Conservation (phyloP, 768 basidiomycete species). For the Suillus luteus region DNA sequence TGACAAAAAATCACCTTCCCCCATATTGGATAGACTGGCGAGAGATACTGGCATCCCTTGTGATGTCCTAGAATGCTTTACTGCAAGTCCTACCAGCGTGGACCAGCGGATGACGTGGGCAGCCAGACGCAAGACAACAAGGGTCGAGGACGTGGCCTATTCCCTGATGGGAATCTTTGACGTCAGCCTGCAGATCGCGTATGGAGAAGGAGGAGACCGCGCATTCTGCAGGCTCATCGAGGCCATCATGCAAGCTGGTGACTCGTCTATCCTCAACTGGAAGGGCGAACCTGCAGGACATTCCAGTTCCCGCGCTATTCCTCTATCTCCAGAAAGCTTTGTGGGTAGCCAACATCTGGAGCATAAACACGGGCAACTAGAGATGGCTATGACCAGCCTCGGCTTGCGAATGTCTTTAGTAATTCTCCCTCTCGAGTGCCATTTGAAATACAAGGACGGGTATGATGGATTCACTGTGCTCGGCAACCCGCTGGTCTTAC, state of each 20-base stretch:
- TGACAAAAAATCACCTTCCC: neutral
- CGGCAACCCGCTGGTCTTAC: too few species aligned
- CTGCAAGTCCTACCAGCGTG: neutral
- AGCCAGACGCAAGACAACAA: constrained; percentile 19
- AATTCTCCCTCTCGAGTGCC: neutral
- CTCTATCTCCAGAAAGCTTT: neutral
- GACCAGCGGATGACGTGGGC: constrained; percentile 17
- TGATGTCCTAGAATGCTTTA: neutral
- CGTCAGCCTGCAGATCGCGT: constrained; percentile 18
- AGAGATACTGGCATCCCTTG: neutral
- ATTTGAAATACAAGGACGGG: neutral
- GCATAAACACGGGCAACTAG: neutral
- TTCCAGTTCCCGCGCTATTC: neutral
- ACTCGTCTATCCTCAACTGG: constrained; percentile 13
- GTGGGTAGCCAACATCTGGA: neutral
- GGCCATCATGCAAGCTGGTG: constrained; percentile 8
- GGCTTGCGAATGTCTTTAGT: neutral
- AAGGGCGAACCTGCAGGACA: neutral
- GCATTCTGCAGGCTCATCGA: constrained; percentile 14
- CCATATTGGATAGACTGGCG: neutral
- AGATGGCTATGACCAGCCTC: constrained; percentile 1
- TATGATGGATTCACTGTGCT: too few species aligned
- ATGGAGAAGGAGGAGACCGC: constrained; percentile 20
- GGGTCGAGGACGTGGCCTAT: constrained; percentile 20
- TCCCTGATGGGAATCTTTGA: constrained; percentile 20